These are phyloP conservation scores for Eremothecium coryli DNA, from an alignment of 1,139 yeast genomes.

Conservation along the genomic window DNA sequence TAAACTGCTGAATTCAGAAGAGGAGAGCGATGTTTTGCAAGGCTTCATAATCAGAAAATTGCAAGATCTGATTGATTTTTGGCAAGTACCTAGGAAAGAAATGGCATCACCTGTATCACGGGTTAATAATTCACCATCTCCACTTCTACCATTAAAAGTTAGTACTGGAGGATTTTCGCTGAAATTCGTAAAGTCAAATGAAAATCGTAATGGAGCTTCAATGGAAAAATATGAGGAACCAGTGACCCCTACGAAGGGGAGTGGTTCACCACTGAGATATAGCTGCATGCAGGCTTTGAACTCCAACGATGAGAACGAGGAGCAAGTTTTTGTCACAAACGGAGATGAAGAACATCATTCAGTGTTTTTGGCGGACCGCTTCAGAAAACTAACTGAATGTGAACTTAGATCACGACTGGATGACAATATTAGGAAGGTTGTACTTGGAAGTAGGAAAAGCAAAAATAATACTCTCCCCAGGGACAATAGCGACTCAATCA, in stretches of 20 bases:
- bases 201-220: no score
- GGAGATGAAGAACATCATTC: slow-evolving; percentile 1
- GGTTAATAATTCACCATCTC: background rate
- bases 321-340: background rate
- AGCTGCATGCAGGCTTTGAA: no score
- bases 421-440: slow-evolving; percentile 22
- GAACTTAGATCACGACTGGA: slow-evolving; percentile 23
- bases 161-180: no score
- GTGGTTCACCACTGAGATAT: background rate
- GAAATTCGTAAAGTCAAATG: no score
- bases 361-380: slow-evolving; percentile 4
- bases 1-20: slow-evolving; percentile 1
- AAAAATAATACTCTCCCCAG: no score
- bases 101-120: no score
- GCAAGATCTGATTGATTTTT: background rate
- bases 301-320: no score
- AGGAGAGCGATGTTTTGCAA: background rate
- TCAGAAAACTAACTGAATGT: slow-evolving; percentile 22
- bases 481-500: no score
- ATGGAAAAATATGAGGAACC: no score
- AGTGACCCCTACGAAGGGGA: no score
- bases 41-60: background rate
- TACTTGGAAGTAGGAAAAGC: slow-evolving; percentile 24
- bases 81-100: no score
- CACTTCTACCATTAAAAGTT: background rate